Percentiles rank a stretch among this genome's conserved stretches.
phyloP scores from a whole-genome alignment of 2,329 filamentous ascomycete species.

The Arthrobotrys sphaeroides region DNA sequence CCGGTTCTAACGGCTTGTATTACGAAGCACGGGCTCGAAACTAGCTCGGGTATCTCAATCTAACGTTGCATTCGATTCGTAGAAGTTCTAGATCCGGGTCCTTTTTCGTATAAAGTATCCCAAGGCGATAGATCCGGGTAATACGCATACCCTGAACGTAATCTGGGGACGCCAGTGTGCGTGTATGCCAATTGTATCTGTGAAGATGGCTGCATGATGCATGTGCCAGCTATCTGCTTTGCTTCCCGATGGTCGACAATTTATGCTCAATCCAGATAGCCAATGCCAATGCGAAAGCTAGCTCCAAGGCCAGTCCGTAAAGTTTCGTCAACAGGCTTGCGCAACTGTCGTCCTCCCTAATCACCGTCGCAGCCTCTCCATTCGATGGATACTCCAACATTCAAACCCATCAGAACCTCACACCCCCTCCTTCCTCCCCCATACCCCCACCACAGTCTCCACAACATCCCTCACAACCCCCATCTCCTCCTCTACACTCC shows the following conservation, averaged over 20 bases:
- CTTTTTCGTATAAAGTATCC: constrained; percentile 1
- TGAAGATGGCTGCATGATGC: constrained; percentile 1
- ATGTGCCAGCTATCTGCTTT: background rate
- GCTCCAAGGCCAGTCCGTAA: background rate
- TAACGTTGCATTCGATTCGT: background rate
- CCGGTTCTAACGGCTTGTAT: constrained; percentile 3
- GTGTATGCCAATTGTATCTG: too few relatives aligned
- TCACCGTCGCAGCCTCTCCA: too few relatives aligned
- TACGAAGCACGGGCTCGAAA: background rate
- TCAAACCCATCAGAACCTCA: background rate
- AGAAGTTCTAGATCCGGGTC: constrained; percentile 2
- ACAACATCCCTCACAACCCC: constrained; percentile 76
- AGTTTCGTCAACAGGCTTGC: background rate
- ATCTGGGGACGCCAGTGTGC: too few relatives aligned
- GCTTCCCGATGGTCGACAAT: background rate
- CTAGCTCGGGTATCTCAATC: constrained; percentile 4
- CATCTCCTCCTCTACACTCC: constrained; percentile 90
- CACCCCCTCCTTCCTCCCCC: constrained; percentile 54
- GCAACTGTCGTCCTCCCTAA: too few relatives aligned
- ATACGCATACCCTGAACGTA: background rate
- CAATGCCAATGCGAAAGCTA: background rate
- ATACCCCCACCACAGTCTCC: constrained; percentile 64
- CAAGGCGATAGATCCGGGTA: constrained; percentile 2
- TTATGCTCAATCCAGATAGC: background rate
- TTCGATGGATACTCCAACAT: too few relatives aligned